phyloP scores from a whole-genome alignment of 2,329 filamentous ascomycete species.

The Penicillium corylophilum region DNA sequence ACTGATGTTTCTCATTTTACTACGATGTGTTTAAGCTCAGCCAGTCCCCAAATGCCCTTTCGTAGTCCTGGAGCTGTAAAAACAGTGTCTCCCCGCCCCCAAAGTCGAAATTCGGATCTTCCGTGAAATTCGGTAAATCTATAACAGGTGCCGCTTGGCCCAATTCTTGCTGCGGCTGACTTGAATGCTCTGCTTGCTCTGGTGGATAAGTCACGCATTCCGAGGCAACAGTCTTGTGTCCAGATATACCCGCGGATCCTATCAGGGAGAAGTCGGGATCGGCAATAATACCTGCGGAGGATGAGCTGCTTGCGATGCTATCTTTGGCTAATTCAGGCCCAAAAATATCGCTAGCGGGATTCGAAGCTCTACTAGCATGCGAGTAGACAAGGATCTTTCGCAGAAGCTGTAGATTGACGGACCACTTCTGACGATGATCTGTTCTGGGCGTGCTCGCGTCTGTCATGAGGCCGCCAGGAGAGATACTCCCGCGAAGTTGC shows the following conservation, averaged over 20 bases:
- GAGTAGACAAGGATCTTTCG: slow-evolving; percentile 42
- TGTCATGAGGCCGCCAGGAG: slow-evolving; percentile 15
- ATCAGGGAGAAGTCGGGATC: slow-evolving; percentile 38
- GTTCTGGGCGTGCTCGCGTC: background rate
- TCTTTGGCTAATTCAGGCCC: slow-evolving; percentile 17
- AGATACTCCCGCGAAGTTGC: slow-evolving; percentile 36
- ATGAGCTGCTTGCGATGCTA: slow-evolving; percentile 5
- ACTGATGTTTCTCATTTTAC: background rate
- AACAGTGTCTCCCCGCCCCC: slow-evolving; percentile 27
- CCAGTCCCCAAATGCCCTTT: slow-evolving; percentile 39
- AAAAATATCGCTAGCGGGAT: slow-evolving; percentile 18
- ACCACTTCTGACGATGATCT: slow-evolving; percentile 23
- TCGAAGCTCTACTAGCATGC: slow-evolving; percentile 28
- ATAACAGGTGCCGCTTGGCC: slow-evolving; percentile 6
- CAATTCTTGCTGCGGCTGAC: slow-evolving; percentile 3
- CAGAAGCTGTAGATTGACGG: slow-evolving; percentile 37
- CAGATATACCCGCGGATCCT: slow-evolving; percentile 41
- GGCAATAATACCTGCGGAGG: slow-evolving; percentile 10
- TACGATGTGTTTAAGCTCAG: slow-evolving; percentile 24
- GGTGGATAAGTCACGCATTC: slow-evolving; percentile 39
- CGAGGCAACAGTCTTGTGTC: slow-evolving; percentile 39
- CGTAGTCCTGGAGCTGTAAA: slow-evolving; percentile 38
- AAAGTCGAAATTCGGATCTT: slow-evolving; percentile 8
- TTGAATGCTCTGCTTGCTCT: slow-evolving; percentile 21
- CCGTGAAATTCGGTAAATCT: slow-evolving; percentile 5